Conservation (phyloP, 1,284 basidiomycete species). For the Mycena sp. region DNA sequence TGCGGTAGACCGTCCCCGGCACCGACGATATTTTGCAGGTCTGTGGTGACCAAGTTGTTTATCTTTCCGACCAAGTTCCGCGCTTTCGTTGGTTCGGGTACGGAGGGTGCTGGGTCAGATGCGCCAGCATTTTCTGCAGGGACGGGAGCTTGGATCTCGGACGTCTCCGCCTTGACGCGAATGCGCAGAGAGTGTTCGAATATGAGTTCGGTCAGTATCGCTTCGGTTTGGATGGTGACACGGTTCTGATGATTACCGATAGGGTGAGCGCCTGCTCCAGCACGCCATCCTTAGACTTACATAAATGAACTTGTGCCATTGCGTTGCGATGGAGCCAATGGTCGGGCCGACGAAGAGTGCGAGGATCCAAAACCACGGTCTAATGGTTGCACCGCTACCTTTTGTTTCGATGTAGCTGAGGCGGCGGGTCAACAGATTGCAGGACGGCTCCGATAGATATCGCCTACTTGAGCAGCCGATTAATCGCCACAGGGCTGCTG, state of each 20-base stretch:
- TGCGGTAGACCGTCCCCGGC: neutral
- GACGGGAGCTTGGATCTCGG: constrained; percentile 14
- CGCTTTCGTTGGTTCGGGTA: neutral
- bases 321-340: constrained; percentile 42
- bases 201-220: constrained; percentile 73
- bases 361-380: constrained; percentile 58
- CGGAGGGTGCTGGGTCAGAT: constrained; percentile 20
- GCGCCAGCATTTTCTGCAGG: constrained; percentile 33
- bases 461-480: constrained; percentile 33
- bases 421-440: neutral
- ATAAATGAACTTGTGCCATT: constrained; percentile 61
- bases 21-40: constrained; percentile 47
- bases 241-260: constrained; percentile 43
- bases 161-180: constrained; percentile 64
- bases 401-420: constrained; percentile 54
- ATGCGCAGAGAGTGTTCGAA: constrained; percentile 78
- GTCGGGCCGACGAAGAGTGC: constrained; percentile 46
- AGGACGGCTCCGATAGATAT: neutral
- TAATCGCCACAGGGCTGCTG: constrained; percentile 50
- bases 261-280: neutral
- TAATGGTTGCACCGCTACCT: constrained; percentile 45
- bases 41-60: constrained; percentile 61
- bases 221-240: constrained; percentile 63
- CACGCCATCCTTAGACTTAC: constrained; percentile 38
- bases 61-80: constrained; percentile 61